Percentiles rank a stretch among this genome's conserved stretches.
Conservation (phyloP, 179 eudicot genomes). For the Actinidia polygama region DNA sequence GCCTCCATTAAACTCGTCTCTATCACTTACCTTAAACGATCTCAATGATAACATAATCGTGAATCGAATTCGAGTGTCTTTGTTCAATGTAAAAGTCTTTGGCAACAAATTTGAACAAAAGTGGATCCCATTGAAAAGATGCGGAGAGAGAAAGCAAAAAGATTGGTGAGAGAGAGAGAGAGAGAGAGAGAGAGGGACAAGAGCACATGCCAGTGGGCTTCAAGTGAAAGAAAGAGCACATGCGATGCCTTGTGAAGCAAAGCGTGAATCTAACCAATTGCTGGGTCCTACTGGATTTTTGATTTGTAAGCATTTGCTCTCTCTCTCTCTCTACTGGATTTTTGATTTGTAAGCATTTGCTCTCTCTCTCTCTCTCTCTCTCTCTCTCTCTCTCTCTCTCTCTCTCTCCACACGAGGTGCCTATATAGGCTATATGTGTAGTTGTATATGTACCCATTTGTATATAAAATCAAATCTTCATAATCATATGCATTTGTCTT, state of each 20-base stretch:
- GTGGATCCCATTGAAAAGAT: neutral
- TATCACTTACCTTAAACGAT: too few relatives aligned
- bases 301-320: too few relatives aligned
- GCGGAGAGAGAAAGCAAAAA: neutral
- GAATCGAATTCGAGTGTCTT: neutral
- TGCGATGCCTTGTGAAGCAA: slow-evolving; percentile 11
- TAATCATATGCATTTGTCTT: slow-evolving; percentile 10
- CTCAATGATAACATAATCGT: neutral
- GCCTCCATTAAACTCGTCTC: too few relatives aligned
- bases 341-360: neutral
- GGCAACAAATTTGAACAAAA: neutral
- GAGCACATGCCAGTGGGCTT: too few relatives aligned
- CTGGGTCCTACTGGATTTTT: neutral
- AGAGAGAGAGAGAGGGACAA: neutral
- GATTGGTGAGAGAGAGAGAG: neutral
- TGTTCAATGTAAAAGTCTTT: neutral
- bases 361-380: neutral
- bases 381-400: neutral
- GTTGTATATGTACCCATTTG: neutral
- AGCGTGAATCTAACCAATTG: slow-evolving; percentile 5
- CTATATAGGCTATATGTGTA: neutral
- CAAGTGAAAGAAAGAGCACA: too few relatives aligned
- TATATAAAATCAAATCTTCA: neutral
- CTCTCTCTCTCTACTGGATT: neutral
- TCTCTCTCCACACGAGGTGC: neutral